phyloP scores from a whole-genome alignment of 257 asterid genomes.

The Rehmannia glutinosa region DNA sequence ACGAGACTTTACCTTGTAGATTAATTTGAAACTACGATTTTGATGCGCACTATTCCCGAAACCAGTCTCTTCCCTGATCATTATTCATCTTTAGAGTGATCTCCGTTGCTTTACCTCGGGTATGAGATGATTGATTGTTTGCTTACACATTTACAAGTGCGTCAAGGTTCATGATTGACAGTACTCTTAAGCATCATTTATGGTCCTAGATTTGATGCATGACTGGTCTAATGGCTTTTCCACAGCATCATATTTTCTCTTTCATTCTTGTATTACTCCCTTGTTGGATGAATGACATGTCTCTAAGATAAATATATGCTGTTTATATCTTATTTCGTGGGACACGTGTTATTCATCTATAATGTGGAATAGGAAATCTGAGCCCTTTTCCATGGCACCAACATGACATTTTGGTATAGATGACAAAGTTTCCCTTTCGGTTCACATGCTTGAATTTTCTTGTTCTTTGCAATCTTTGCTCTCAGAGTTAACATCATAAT shows the following conservation, averaged over 20 bases:
- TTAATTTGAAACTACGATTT: background rate
- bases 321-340: too few species aligned
- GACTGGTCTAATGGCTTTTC: background rate
- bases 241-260: too few species aligned
- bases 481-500: constrained; percentile 45
- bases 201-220: background rate
- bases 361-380: too few species aligned
- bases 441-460: background rate
- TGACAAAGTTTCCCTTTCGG: background rate
- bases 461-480: background rate
- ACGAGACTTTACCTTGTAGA: background rate
- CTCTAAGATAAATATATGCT: too few species aligned
- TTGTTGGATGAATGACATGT: too few species aligned
- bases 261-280: too few species aligned
- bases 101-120: background rate
- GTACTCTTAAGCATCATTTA: background rate
- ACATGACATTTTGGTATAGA: background rate
- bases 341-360: too few species aligned
- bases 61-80: background rate
- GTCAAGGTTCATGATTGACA: background rate
- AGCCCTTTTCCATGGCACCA: background rate
- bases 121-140: background rate
- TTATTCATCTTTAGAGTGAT: background rate
- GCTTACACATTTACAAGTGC: background rate
- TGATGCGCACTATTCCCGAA: too few species aligned